phyloP scores from a whole-genome alignment of 2,329 filamentous ascomycete genomes.

The Colletotrichum orchidophilum region DNA sequence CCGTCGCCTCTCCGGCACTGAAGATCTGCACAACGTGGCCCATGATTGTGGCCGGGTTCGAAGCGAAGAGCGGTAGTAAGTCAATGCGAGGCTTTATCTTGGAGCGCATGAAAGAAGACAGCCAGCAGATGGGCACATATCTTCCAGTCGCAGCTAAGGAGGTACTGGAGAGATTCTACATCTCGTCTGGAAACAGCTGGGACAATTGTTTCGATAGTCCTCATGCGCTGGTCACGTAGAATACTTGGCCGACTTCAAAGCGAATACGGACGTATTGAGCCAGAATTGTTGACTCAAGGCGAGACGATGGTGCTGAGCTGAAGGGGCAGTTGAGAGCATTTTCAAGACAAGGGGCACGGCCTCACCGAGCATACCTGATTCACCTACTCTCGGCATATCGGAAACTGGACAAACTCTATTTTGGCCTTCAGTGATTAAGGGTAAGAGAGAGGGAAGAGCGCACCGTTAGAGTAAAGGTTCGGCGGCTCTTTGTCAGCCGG shows the following conservation, averaged over 20 bases:
- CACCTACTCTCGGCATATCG: not conserved
- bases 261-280: not conserved
- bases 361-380: not conserved
- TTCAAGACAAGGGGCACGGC: not conserved
- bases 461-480: not conserved
- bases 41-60: conserved; percentile 15
- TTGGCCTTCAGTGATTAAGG: not conserved
- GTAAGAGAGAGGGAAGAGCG: not conserved
- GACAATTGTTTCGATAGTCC: conserved; percentile 27
- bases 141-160: not conserved
- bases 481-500: not conserved
- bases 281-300: not conserved
- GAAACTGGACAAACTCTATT: not conserved
- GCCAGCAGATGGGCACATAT: not conserved
- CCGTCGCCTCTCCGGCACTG: not conserved
- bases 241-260: too few species aligned
- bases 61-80: not conserved
- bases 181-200: not conserved
- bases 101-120: not conserved
- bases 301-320: not conserved
- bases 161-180: conserved; percentile 14
- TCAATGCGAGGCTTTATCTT: not conserved
- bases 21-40: conserved; percentile 7
- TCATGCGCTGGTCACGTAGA: not conserved
- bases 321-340: not conserved